phyloP scores from a whole-genome alignment of 768 basidiomycete species.

The Termitomyces sp. region DNA sequence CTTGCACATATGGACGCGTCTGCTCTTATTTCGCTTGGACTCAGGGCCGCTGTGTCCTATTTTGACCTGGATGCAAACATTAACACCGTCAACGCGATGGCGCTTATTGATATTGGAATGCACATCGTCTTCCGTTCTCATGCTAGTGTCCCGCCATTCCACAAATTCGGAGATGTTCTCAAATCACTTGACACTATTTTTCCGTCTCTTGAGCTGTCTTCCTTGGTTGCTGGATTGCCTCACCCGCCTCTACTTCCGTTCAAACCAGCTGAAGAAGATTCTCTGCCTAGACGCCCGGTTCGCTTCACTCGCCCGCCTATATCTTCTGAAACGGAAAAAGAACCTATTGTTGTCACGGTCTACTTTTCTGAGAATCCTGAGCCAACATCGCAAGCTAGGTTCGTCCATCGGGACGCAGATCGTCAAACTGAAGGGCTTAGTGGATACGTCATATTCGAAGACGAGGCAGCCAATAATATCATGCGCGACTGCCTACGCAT shows the following conservation, averaged over 20 bases:
- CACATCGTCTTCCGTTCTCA: not conserved
- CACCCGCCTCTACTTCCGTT: not conserved
- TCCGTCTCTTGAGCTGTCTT: conserved; percentile 1
- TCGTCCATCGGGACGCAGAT: not conserved
- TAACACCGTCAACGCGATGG: not conserved
- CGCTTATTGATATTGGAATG: not conserved
- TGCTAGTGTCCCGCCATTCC: not conserved
- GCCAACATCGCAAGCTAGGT: not conserved
- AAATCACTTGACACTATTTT: conserved; percentile 1
- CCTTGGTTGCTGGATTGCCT: not conserved
- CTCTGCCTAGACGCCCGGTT: not conserved
- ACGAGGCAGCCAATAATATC: not conserved
- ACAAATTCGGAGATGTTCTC: conserved; percentile 4
- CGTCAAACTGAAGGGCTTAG: not conserved
- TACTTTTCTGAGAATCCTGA: not conserved
- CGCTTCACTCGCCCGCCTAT: not conserved
- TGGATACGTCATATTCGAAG: not conserved
- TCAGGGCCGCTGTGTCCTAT: not conserved
- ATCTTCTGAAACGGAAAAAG: not conserved
- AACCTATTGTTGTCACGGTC: not conserved
- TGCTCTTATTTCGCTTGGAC: conserved; percentile 1
- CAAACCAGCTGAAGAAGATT: not conserved
- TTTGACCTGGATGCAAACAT: not conserved
- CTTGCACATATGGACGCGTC: conserved; percentile 2
- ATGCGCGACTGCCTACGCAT: not conserved